Base-by-base conservation (phyloP, 2,329 filamentous ascomycete species). In the Parasarocladium wereldwijsianum region DNA sequence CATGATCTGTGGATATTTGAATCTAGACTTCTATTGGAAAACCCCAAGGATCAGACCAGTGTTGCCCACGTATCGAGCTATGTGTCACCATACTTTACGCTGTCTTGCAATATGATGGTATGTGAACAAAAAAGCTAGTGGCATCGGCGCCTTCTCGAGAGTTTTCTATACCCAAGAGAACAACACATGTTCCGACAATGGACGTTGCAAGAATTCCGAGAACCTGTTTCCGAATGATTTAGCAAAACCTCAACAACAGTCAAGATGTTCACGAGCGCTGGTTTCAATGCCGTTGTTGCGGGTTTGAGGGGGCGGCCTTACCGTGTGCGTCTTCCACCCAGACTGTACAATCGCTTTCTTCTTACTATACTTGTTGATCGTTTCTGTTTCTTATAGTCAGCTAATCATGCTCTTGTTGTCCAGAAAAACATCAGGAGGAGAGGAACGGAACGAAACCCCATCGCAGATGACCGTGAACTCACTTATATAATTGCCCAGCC, bases 241-340 rank as follows among this genome's bases (percentile, higher is more conserved):
- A 26, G 29, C 32, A 11, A 34, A 27, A n/a, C 9, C 14, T 10
- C 17, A 17, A 11, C 26, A 6, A 10, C 13, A 7, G 13, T 17
- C 17, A 12, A n/a, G 8, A 11, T 10, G 4, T 7, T 17, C n/a
- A 13, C 10, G 4, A 17, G 11, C 16, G 20, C 3, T 17, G 19
- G 19, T 20, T n/a, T 12, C 4, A 11, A 49, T n/a, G n/a, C n/a
- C n/a, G n/a, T n/a, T n/a, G n/a, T n/a, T n/a, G n/a, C n/a, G n/a
- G n/a, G n/a, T n/a, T n/a, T n/a, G n/a, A n/a, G n/a, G n/a, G n/a
- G n/a, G n/a, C n/a, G n/a, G n/a, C n/a, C 62, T 38, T 45, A 93
- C 80, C 24, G 76, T 52, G 49, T 96, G 86, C 21, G 90, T 96
- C 54, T 84, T 87, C 79, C 82, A 90, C 1, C 90, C 90, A 17